Conservation (phyloP, 208 protist species). For the Acanthamoeba triangularis region DNA sequence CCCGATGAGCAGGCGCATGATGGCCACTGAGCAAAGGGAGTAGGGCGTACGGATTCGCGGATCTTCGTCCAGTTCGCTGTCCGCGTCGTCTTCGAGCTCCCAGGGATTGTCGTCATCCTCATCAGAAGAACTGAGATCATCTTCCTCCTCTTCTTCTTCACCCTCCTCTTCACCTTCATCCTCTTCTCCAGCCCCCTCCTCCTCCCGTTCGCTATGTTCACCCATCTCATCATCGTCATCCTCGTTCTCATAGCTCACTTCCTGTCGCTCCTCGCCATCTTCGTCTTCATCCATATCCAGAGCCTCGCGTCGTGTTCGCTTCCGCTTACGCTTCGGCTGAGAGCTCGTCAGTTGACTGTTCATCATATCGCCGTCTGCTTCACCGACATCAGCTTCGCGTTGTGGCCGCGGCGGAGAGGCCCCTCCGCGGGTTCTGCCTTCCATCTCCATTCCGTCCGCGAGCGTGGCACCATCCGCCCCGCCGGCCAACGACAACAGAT, state of each 20-base stretch:
- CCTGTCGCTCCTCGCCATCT: neutral
- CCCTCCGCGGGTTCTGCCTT: neutral
- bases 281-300: neutral
- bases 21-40: neutral
- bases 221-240: neutral
- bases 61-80: neutral
- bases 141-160: neutral
- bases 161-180: neutral
- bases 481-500: neutral
- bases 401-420: neutral
- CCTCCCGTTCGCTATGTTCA: neutral
- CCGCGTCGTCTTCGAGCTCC: neutral
- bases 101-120: neutral
- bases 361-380: neutral
- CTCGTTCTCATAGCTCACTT: neutral
- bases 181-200: neutral
- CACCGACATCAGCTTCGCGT: too few species aligned
- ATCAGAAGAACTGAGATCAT: neutral
- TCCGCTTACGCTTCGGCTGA: neutral
- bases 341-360: too few species aligned
- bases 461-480: neutral
- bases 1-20: neutral
- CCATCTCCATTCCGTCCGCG: neutral
- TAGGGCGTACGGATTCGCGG: neutral
- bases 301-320: neutral